Conservation (phyloP, 768 basidiomycete species). For the Pleurotus tuoliensis region DNA sequence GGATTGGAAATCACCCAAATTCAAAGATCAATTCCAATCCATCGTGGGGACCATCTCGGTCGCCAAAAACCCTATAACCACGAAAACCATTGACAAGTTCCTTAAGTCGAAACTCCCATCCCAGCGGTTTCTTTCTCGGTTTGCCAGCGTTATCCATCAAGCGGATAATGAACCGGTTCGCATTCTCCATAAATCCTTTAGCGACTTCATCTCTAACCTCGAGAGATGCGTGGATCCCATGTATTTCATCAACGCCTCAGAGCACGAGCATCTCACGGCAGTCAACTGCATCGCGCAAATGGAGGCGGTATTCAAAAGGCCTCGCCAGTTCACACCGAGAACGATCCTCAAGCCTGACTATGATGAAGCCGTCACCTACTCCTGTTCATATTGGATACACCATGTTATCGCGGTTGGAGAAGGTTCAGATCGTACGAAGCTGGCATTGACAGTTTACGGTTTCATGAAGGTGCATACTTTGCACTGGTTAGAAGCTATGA, state of each 20-base stretch:
- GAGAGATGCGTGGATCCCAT: conserved; percentile 1
- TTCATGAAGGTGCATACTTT: conserved; percentile 3
- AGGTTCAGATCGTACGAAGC: background rate
- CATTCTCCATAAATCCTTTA: conserved; percentile 10
- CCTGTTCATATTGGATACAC: conserved; percentile 7
- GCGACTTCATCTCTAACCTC: conserved; percentile 6
- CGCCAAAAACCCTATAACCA: background rate
- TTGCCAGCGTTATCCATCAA: background rate
- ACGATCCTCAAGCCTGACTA: background rate
- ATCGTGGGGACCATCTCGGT: conserved; percentile 4
- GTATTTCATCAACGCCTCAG: conserved; percentile 6
- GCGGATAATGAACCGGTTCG: background rate
- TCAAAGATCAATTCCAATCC: conserved; percentile 1
- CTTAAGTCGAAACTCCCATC: background rate
- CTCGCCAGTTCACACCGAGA: background rate
- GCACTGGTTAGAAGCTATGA: conserved; percentile 7
- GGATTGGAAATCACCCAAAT: background rate
- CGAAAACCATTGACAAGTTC: background rate
- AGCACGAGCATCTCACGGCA: conserved; percentile 4
- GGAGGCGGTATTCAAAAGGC: background rate
- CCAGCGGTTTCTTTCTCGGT: background rate
- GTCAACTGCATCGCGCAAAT: background rate
- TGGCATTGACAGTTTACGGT: background rate
- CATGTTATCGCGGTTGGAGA: conserved; percentile 2
- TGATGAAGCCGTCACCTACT: conserved; percentile 2